phyloP scores from a whole-genome alignment of 768 basidiomycete species.

The Boletellus emodensis region DNA sequence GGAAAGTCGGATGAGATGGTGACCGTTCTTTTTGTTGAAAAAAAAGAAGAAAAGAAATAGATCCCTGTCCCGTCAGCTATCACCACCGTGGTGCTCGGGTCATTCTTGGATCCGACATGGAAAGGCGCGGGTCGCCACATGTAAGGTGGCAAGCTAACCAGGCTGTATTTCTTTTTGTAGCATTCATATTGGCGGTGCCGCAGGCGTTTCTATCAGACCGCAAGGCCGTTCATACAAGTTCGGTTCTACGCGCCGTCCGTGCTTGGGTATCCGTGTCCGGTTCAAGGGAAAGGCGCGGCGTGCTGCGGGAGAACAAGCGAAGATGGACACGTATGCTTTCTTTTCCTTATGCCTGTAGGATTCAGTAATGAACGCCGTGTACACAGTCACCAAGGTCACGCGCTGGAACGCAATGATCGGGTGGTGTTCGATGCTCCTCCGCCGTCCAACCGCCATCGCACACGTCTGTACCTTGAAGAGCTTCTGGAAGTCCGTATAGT shows the following conservation, averaged over 20 bases:
- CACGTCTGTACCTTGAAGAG: slow-evolving; percentile 12
- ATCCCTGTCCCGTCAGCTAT: slow-evolving; percentile 1
- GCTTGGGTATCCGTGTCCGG: slow-evolving; percentile 1
- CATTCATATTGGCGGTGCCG: slow-evolving; percentile 7
- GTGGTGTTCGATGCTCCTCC: slow-evolving; percentile 18
- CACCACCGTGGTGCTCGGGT: slow-evolving; percentile 12
- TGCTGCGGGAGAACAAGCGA: slow-evolving; percentile 18
- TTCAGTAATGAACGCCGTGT: slow-evolving; percentile 21
- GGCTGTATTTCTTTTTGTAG: slow-evolving; percentile 3
- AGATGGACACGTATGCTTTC: slow-evolving; percentile 7
- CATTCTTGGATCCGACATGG: background rate
- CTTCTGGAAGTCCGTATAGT: slow-evolving; percentile 26
- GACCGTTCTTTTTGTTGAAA: background rate
- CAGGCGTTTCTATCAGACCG: slow-evolving; percentile 4
- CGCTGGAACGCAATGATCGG: slow-evolving; percentile 12
- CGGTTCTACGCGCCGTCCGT: slow-evolving; percentile 13
- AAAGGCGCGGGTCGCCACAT: slow-evolving; percentile 11
- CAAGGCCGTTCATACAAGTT: slow-evolving; percentile 5
- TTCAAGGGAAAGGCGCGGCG: slow-evolving; percentile 11
- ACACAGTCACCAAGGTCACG: slow-evolving; percentile 9
- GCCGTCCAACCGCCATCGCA: slow-evolving; percentile 15
- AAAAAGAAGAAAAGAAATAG: background rate
- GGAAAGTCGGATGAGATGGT: slow-evolving; percentile 2
- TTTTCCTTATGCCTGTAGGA: slow-evolving; percentile 9
- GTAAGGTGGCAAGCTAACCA: slow-evolving; percentile 1